Evolutionary conservation across 345 rosid species (phyloP).

Genomic region (Eutrema yunnanense): DNA sequence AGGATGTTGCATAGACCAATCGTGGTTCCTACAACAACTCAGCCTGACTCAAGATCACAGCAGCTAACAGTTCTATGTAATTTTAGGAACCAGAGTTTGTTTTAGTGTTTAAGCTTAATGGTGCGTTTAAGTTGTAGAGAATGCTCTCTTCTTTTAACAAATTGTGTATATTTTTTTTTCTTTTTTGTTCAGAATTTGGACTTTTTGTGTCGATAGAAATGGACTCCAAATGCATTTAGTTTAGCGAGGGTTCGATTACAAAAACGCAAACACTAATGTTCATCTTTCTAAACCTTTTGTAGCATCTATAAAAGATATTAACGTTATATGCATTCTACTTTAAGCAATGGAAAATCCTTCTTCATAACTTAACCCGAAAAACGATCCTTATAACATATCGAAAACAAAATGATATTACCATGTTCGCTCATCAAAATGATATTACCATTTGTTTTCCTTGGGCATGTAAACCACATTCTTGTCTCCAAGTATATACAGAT

Average conservation of each 20-base stretch:
- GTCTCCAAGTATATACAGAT: neutral
- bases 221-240: neutral
- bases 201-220: neutral
- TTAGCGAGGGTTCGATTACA: neutral
- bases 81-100: constrained; percentile 10
- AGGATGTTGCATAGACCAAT: constrained; percentile 29
- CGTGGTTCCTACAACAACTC: constrained; percentile 26
- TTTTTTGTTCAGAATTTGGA: neutral
- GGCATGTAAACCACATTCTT: neutral
- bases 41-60: neutral
- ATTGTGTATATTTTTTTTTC: neutral
- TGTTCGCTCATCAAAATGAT: no score
- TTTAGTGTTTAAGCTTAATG: constrained; percentile 3
- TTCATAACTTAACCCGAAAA: no score
- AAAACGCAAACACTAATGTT: neutral
- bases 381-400: no score
- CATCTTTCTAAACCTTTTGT: neutral
- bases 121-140: neutral
- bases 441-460: neutral
- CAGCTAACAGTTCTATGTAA: constrained; percentile 13
- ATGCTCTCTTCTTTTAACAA: neutral
- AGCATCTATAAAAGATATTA: no score
- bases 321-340: no score
- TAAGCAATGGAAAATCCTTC: no score
- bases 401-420: no score